Base-by-base conservation (phyloP, 768 basidiomycete species). In the Suillus spraguei region DNA sequence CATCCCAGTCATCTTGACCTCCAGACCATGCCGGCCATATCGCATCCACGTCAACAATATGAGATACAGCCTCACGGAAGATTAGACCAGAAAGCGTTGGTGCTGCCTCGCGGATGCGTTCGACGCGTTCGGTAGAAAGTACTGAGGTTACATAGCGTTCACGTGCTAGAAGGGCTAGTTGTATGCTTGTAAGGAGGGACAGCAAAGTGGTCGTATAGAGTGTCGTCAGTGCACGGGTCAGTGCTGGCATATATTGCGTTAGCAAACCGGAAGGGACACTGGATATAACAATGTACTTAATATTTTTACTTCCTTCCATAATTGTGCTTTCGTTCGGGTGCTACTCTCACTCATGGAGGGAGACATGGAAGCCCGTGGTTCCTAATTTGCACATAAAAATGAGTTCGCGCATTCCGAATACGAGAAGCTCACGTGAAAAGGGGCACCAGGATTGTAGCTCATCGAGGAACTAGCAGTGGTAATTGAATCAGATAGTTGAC, bases 231-330 rank as follows among this genome's bases (percentile, higher is more conserved):
- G 92, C 89, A 60, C 96, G 83, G 2, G 95, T 97, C 63, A 98
- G 85, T 7, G 94, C 95, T 97, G 17, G 36, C 11, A 46, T 65
- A 20, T 28, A 17, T 65, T 35, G 66, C 61, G 61, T 60, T 17
- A 55, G 50, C 14, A 28, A 20, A 59, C 52, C 49, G 56, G 3
- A 58, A 32, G 10, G 10, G 20, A 20, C 20, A 24, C 32, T 47
- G n/a, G 20, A 54, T 52, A 22, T 11, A 35, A 60, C 54, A 4
- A 46, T 84, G 54, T 70, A 90, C 93, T 88, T 38, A 96, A 86
- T 66, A 95, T 85, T 74, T 97, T 98, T 42, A 97, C 84, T 76
- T 97, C 94, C 63, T 88, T 88, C 97, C 97, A 99, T 8, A 99
- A 79, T 69, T 96, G 90, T 1, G 83, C 85, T 72, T 90, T 95